These are phyloP conservation scores for Fusarium lyarnte DNA, from an alignment of 2,329 filamentous ascomycete species.

Conservation along the genomic window DNA sequence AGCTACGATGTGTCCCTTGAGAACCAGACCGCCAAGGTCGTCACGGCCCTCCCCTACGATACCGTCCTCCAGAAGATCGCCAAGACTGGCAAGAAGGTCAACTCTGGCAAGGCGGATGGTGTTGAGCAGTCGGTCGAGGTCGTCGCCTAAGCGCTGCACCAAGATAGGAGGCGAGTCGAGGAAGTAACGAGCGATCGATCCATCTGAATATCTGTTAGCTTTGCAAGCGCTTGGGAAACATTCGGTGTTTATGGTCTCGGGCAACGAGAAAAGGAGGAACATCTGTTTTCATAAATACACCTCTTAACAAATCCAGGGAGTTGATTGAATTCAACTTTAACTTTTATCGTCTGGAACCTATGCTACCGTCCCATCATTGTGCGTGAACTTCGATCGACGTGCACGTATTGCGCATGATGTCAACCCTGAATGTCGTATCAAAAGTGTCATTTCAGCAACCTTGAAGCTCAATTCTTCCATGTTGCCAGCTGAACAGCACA, in stretches of 20 bases:
- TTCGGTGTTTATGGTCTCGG: constrained; percentile 33
- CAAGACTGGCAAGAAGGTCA: constrained; percentile 96
- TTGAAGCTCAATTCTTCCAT: background rate
- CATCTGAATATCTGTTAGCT: constrained; percentile 34
- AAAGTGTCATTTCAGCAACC: background rate
- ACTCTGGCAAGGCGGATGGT: constrained; percentile 77
- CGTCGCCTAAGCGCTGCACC: constrained; percentile 36
- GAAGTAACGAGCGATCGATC: background rate
- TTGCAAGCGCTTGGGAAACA: constrained; percentile 26
- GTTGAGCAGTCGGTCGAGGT: constrained; percentile 62
- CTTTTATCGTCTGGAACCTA: background rate
- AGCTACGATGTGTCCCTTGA: constrained; percentile 89
- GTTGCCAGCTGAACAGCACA: background rate
- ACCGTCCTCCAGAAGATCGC: constrained; percentile 87
- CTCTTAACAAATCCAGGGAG: constrained; percentile 13
- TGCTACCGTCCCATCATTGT: background rate
- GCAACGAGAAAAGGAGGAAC: constrained; percentile 24
- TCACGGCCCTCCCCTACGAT: constrained; percentile 78
- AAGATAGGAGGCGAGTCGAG: background rate
- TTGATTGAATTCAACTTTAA: background rate
- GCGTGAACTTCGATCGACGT: background rate
- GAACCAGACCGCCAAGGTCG: constrained; percentile 81
- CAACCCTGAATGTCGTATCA: background rate
- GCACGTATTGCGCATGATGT: background rate
- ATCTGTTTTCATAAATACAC: constrained; percentile 24